These are phyloP conservation scores for Neurospora sp. DNA, from an alignment of 495 filamentous ascomycete species.

Conservation along the genomic window DNA sequence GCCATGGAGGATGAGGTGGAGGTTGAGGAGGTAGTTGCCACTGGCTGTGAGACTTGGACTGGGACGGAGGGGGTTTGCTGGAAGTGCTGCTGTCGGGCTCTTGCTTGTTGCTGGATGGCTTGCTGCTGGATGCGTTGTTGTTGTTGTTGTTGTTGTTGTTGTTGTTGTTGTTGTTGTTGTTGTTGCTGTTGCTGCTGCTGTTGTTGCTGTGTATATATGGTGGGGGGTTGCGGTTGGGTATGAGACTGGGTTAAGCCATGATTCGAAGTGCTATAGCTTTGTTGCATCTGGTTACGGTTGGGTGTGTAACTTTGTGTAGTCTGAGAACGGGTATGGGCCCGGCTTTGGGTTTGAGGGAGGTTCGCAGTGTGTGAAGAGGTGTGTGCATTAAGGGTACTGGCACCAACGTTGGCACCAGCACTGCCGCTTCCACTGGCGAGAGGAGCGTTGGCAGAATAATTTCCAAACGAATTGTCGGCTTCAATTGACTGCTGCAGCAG, in stretches of 20 bases:
- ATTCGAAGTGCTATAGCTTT: neutral
- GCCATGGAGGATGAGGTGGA: conserved; percentile 28
- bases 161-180: neutral
- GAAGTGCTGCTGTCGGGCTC: neutral
- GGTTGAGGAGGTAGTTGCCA: neutral
- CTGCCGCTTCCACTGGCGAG: neutral
- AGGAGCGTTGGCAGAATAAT: neutral
- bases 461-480: neutral
- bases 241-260: neutral
- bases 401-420: neutral
- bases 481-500: neutral
- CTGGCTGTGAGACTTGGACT: neutral
- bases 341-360: neutral
- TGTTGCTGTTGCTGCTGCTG: conserved; percentile 4
- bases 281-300: neutral
- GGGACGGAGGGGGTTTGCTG: neutral
- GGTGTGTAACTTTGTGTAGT: neutral
- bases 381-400: neutral
- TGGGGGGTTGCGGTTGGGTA: neutral
- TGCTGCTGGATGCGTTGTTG: neutral
- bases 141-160: conserved; percentile 1
- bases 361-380: neutral
- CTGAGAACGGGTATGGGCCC: neutral
- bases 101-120: neutral
- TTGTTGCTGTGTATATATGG: neutral